phyloP scores from a whole-genome alignment of 768 basidiomycete species.

The Amylocystis lapponica region DNA sequence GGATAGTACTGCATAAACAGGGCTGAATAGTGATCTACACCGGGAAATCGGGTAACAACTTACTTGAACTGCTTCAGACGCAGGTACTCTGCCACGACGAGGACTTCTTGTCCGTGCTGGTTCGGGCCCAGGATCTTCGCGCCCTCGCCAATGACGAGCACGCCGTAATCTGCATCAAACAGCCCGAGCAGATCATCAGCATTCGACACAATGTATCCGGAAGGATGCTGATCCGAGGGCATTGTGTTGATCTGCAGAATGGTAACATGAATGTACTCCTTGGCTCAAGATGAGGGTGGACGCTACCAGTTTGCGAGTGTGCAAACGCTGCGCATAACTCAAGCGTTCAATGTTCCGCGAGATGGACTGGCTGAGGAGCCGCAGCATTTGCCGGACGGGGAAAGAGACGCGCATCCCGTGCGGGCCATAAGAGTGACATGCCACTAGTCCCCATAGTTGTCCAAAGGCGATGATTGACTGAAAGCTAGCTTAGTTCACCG shows the following conservation, averaged over 20 bases:
- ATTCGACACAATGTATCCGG: slow-evolving; percentile 75
- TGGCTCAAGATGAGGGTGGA: neutral
- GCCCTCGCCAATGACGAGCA: slow-evolving; percentile 66
- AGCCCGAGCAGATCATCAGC: slow-evolving; percentile 72
- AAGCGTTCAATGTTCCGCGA: slow-evolving; percentile 75
- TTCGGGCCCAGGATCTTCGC: slow-evolving; percentile 67
- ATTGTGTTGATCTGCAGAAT: slow-evolving; percentile 61
- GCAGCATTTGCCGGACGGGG: slow-evolving; percentile 77
- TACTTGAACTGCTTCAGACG: slow-evolving; percentile 66
- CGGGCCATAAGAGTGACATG: slow-evolving; percentile 71
- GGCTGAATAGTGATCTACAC: neutral
- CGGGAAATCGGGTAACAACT: slow-evolving; percentile 18
- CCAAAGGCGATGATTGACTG: slow-evolving; percentile 79
- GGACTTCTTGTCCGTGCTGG: slow-evolving; percentile 68
- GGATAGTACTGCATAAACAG: slow-evolving; percentile 43
- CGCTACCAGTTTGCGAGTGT: slow-evolving; percentile 68
- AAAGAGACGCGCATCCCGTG: slow-evolving; percentile 84
- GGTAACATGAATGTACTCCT: neutral
- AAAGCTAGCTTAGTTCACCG: too few relatives aligned
- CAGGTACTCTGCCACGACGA: slow-evolving; percentile 77
- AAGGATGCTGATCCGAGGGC: slow-evolving; percentile 59
- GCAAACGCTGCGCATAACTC: slow-evolving; percentile 69
- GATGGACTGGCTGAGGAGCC: slow-evolving; percentile 73
- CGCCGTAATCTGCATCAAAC: slow-evolving; percentile 75
- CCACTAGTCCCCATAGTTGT: slow-evolving; percentile 73